Percentiles rank a stretch among this genome's conserved stretches.
phyloP scores from a whole-genome alignment of 495 filamentous ascomycete species.

The Aspergillus bridgeri region DNA sequence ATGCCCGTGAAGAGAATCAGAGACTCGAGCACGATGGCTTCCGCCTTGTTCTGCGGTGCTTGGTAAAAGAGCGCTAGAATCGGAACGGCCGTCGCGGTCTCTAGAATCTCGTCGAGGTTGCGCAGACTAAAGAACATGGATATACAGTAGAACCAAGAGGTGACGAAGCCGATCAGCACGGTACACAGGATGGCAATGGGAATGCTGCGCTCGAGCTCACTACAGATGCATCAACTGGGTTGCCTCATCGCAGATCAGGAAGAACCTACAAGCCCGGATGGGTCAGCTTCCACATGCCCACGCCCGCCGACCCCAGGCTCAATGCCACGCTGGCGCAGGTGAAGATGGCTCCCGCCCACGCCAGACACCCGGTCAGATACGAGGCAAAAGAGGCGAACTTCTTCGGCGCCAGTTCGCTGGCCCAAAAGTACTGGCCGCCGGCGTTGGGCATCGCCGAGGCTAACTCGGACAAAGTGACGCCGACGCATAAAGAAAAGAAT shows the following conservation, averaged over 20 bases:
- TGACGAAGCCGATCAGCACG: constrained; percentile 27
- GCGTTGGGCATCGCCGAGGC: constrained; percentile 54
- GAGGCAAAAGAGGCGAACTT: constrained; percentile 41
- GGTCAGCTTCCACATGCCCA: constrained; percentile 52
- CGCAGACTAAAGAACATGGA: constrained; percentile 28
- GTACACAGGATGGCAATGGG: constrained; percentile 25
- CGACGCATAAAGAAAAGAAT: constrained; percentile 53
- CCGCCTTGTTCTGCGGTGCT: constrained; percentile 22
- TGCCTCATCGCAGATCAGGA: not conserved
- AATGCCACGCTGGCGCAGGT: constrained; percentile 53
- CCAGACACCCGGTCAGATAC: constrained; percentile 54
- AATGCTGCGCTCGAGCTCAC: constrained; percentile 30
- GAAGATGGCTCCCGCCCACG: constrained; percentile 52
- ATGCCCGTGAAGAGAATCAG: constrained; percentile 24
- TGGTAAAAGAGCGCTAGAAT: constrained; percentile 26
- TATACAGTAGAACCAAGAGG: constrained; percentile 23
- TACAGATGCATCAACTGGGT: constrained; percentile 13
- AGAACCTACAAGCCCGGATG: constrained; percentile 50
- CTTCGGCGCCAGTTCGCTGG: constrained; percentile 50
- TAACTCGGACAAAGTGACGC: constrained; percentile 51
- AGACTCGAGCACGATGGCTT: constrained; percentile 23
- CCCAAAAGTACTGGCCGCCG: constrained; percentile 61
- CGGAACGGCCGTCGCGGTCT: constrained; percentile 21
- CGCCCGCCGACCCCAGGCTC: constrained; percentile 42
- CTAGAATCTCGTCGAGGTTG: constrained; percentile 17